Evolutionary conservation across 2,329 filamentous ascomycete genomes (phyloP).

Genomic region (Coccinonectria pachysandricola): DNA sequence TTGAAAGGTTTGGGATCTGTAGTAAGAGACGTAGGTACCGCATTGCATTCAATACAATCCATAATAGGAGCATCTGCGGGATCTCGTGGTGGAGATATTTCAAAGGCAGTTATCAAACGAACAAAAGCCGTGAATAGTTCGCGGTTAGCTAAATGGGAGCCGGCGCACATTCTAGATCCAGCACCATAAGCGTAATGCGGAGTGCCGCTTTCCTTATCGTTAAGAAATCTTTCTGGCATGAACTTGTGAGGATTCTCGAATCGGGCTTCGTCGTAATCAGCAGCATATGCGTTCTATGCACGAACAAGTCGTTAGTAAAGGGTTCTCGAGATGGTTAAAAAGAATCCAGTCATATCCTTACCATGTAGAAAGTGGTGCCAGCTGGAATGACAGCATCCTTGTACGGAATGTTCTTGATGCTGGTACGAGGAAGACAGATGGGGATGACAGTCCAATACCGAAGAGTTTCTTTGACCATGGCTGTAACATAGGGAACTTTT

Average conservation of each 20-base stretch:
- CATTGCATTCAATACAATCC: constrained; percentile 47
- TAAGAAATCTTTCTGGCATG: constrained; percentile 60
- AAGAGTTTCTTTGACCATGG: constrained; percentile 67
- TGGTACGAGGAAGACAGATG: constrained; percentile 63
- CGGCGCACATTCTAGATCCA: constrained; percentile 53
- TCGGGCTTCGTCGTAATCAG: constrained; percentile 59
- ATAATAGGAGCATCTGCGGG: constrained; percentile 39
- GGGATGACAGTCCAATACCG: constrained; percentile 74
- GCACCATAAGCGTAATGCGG: constrained; percentile 54
- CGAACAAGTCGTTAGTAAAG: neutral
- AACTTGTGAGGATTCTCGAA: constrained; percentile 56
- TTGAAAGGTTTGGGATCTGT: constrained; percentile 55
- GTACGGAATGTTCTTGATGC: constrained; percentile 62
- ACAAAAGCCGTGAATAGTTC: constrained; percentile 52
- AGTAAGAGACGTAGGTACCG: constrained; percentile 46
- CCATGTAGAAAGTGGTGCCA: constrained; percentile 73
- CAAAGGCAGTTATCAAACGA: constrained; percentile 47
- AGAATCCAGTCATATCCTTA: constrained; percentile 14
- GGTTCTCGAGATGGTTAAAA: constrained; percentile 1
- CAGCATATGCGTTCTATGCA: constrained; percentile 59
- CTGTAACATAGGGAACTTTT: constrained; percentile 66
- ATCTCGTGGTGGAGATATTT: constrained; percentile 38
- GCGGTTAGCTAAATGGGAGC: constrained; percentile 52
- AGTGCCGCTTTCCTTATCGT: constrained; percentile 43
- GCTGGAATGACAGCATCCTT: constrained; percentile 58